These are phyloP conservation scores for Penicillium mononematosum DNA, from an alignment of 495 filamentous ascomycete genomes.

Conservation along the genomic window DNA sequence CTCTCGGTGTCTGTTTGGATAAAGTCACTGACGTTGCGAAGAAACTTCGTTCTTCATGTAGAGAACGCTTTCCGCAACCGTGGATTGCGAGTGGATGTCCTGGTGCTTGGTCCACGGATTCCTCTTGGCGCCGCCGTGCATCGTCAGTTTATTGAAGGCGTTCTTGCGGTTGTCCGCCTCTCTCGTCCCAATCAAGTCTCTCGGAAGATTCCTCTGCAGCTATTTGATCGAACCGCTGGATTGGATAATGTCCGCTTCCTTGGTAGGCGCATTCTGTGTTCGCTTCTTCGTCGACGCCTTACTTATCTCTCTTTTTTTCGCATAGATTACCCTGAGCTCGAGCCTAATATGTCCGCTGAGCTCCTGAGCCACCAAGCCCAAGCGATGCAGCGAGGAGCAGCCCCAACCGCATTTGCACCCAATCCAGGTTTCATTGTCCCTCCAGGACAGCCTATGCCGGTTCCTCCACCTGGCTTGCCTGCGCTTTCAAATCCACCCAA, in stretches of 20 bases:
- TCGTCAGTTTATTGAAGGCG: conserved; percentile 84
- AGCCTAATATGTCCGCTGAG: conserved; percentile 72
- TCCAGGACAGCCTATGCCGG: conserved; percentile 33
- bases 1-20: not conserved
- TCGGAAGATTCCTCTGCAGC: conserved; percentile 72
- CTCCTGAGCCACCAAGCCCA: conserved; percentile 73
- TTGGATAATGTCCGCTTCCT: conserved; percentile 72
- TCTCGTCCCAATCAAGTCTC: conserved; percentile 62
- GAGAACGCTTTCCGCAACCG: conserved; percentile 70
- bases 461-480: conserved; percentile 34
- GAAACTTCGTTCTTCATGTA: conserved; percentile 78
- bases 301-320: conserved; percentile 2
- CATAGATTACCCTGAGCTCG: conserved; percentile 75
- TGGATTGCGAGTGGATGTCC: conserved; percentile 69
- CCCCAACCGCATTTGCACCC: conserved; percentile 44
- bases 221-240: conserved; percentile 78
- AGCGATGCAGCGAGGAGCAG: conserved; percentile 48
- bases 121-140: conserved; percentile 73
- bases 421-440: conserved; percentile 47
- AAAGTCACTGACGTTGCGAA: conserved; percentile 27
- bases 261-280: conserved; percentile 42
- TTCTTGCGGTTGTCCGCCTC: conserved; percentile 78
- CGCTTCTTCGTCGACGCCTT: conserved; percentile 1
- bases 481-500: conserved; percentile 41
- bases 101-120: conserved; percentile 75